Percentiles rank a stretch among this genome's conserved stretches.
Conservation (phyloP, 768 basidiomycete genomes). For the Glaciozyma martinii region DNA sequence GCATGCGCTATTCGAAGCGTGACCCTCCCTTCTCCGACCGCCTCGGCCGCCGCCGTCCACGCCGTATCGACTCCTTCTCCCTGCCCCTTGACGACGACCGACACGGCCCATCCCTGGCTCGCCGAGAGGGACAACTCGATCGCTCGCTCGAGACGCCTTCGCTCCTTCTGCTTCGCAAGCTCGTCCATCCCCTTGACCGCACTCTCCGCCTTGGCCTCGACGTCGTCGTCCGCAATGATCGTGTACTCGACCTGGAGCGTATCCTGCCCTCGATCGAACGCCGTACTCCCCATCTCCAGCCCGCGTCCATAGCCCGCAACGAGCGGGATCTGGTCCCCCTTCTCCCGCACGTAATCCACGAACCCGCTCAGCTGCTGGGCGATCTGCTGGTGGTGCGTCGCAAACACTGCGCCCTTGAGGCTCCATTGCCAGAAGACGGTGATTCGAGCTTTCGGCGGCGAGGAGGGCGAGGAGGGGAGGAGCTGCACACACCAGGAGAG, state of each 20-base stretch:
- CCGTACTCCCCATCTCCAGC: slow-evolving; percentile 5
- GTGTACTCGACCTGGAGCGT: slow-evolving; percentile 13
- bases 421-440: slow-evolving; percentile 31
- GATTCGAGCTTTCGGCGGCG: slow-evolving; percentile 12
- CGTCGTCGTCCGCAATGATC: slow-evolving; percentile 10
- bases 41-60: background rate
- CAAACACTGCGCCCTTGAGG: slow-evolving; percentile 6
- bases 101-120: slow-evolving; percentile 23
- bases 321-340: slow-evolving; percentile 1
- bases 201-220: background rate
- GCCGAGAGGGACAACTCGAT: slow-evolving; percentile 65
- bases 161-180: slow-evolving; percentile 41
- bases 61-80: slow-evolving; percentile 1
- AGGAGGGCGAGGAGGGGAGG: slow-evolving; percentile 4
- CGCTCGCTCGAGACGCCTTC: slow-evolving; percentile 53
- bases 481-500: slow-evolving; percentile 29
- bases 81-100: slow-evolving; percentile 6
- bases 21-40: slow-evolving; percentile 37
- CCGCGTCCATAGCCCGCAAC: slow-evolving; percentile 3
- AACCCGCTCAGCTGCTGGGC: slow-evolving; percentile 15
- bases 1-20: slow-evolving; percentile 65
- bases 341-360: slow-evolving; percentile 4
- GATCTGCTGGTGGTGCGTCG: slow-evolving; percentile 3
- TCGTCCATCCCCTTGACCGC: background rate
- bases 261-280: slow-evolving; percentile 8